Evolutionary conservation across 1,284 basidiomycete genomes (phyloP).

Genomic region (Porogramme epimiltina): DNA sequence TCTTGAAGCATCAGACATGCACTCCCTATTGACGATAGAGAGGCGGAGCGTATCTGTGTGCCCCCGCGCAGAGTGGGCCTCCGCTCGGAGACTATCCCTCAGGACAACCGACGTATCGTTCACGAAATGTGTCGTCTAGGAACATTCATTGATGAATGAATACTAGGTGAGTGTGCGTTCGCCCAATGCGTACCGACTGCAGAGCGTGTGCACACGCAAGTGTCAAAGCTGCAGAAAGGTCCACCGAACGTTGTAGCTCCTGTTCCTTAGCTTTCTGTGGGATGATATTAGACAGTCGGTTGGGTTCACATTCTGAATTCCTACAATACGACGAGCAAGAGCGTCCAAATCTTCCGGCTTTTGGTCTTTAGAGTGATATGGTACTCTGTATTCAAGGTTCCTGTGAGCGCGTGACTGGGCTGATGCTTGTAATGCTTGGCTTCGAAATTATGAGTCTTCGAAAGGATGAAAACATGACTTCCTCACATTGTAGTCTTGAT

Average conservation of each 20-base stretch:
- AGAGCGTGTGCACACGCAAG: conserved; percentile 13
- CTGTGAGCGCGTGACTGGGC: too few species aligned
- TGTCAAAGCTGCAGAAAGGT: conserved; percentile 13
- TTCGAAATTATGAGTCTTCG: too few species aligned
- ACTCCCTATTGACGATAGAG: conserved; percentile 14
- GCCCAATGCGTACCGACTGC: conserved; percentile 9
- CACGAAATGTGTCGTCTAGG: conserved; percentile 9
- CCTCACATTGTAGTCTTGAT: too few species aligned
- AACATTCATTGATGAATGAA: neutral
- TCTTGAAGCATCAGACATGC: too few species aligned
- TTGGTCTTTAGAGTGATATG: too few species aligned
- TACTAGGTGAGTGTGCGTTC: neutral
- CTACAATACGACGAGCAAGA: too few species aligned
- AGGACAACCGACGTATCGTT: conserved; percentile 15
- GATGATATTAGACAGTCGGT: too few species aligned
- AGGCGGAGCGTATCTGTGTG: conserved; percentile 20
- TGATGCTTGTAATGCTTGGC: too few species aligned
- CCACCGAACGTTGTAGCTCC: conserved; percentile 13
- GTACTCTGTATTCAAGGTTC: too few species aligned
- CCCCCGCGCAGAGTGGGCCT: conserved; percentile 12
- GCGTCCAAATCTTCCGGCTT: too few species aligned
- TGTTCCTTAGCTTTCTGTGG: conserved; percentile 16
- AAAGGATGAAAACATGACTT: too few species aligned
- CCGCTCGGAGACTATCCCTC: conserved; percentile 6
- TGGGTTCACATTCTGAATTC: too few species aligned